Conservation (phyloP, 768 basidiomycete genomes). For the Tylopilus cervinicoccineus region DNA sequence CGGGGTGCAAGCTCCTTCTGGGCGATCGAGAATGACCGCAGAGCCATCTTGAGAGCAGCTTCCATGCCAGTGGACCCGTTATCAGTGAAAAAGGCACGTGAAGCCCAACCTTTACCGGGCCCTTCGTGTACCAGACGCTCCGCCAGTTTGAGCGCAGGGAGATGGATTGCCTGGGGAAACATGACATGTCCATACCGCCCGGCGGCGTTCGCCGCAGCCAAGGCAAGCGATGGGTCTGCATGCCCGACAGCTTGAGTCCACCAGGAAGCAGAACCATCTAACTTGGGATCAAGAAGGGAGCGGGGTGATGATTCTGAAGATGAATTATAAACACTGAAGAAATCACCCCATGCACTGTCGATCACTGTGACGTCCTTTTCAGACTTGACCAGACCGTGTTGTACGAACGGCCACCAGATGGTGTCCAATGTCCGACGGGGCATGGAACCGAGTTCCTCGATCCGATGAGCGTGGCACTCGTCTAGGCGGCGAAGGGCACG, state of each 20-base stretch:
- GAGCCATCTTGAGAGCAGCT: constrained; percentile 95
- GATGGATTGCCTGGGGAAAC: constrained; percentile 85
- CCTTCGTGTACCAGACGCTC: constrained; percentile 71
- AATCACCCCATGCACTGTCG: constrained; percentile 85
- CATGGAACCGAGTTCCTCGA: constrained; percentile 76
- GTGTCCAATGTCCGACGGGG: constrained; percentile 68
- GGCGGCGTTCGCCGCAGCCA: constrained; percentile 86
- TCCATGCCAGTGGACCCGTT: constrained; percentile 97
- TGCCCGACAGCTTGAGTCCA: constrained; percentile 96
- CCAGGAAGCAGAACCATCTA: constrained; percentile 96
- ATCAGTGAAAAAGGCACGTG: constrained; percentile 88
- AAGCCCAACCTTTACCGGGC: constrained; percentile 89
- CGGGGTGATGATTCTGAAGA: constrained; percentile 15
- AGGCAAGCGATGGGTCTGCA: constrained; percentile 64
- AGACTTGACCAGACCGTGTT: constrained; percentile 69
- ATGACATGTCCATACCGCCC: constrained; percentile 97
- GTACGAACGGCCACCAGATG: constrained; percentile 98
- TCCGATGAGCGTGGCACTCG: constrained; percentile 53
- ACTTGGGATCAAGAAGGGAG: constrained; percentile 54
- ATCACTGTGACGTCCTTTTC: constrained; percentile 82
- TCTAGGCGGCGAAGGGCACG: constrained; percentile 58
- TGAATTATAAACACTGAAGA: constrained; percentile 68
- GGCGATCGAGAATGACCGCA: constrained; percentile 58
- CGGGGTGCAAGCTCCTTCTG: constrained; percentile 30
- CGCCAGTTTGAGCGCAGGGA: constrained; percentile 79